Conservation (phyloP, 73 alveolate genomes). For the Paramecium tetraurelia region DNA sequence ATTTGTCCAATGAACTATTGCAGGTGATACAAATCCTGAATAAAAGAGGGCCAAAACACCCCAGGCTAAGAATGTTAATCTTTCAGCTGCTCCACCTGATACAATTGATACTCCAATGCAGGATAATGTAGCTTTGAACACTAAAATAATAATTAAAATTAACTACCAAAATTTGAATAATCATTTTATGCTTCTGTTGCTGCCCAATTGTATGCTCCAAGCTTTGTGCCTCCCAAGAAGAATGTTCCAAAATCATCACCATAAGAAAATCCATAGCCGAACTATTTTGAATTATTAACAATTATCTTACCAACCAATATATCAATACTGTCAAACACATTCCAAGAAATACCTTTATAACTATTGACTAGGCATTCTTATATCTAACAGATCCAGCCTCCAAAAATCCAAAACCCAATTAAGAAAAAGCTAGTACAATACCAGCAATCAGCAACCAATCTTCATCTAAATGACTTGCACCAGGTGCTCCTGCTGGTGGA, state of each 20-base stretch:
- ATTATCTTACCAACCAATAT: not conserved
- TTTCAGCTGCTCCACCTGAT: conserved; percentile 23
- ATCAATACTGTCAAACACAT: not conserved
- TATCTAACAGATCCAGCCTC: conserved; percentile 46
- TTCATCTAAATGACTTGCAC: not conserved
- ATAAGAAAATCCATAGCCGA: conserved; percentile 10
- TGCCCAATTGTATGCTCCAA: conserved; percentile 25
- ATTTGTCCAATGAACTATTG: conserved; percentile 23
- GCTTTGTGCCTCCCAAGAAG: conserved; percentile 10
- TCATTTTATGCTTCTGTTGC: not conserved
- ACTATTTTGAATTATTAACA: not conserved
- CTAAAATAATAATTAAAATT: not conserved
- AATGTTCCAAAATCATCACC: not conserved
- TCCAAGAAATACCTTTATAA: conserved; percentile 11
- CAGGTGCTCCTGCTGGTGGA: not conserved
- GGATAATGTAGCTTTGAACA: not conserved
- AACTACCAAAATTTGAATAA: conserved; percentile 36
- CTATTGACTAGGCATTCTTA: conserved; percentile 20
- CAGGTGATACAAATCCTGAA: conserved; percentile 32
- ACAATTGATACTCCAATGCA: not conserved
- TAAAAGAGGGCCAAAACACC: not conserved
- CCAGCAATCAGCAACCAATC: conserved; percentile 40
- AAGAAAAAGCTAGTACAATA: not conserved
- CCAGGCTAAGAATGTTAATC: conserved; percentile 42
- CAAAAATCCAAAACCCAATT: conserved; percentile 16